phyloP scores from a whole-genome alignment of 306 rosid species.

The Castanopsis chinensis region DNA sequence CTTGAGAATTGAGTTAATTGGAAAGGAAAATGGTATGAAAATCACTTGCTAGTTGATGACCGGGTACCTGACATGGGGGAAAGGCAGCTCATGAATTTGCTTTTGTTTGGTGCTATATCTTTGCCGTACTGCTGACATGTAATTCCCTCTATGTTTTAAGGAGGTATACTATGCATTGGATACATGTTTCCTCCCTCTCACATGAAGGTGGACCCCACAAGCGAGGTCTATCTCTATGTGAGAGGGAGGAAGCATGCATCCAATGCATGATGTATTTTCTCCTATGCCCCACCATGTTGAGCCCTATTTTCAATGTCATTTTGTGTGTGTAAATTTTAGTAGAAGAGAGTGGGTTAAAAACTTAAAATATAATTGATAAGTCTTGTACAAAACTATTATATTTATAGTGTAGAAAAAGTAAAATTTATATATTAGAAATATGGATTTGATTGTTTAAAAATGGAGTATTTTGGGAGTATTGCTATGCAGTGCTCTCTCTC shows the following conservation, averaged over 20 bases:
- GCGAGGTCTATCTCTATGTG: too few species aligned
- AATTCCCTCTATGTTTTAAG: conserved; percentile 20
- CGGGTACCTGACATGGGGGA: conserved; percentile 61
- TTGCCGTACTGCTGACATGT: conserved; percentile 48
- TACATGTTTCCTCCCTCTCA: too few species aligned
- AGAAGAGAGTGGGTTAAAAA: too few species aligned
- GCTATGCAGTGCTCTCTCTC: too few species aligned
- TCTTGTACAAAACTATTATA: background rate
- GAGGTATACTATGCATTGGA: too few species aligned
- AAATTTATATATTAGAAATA: background rate
- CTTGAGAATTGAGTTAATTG: conserved; percentile 15
- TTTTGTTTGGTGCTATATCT: conserved; percentile 48
- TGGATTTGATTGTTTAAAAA: background rate
- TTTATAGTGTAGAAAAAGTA: background rate
- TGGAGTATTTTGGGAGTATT: too few species aligned
- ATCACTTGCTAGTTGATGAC: conserved; percentile 56
- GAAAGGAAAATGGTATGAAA: conserved; percentile 34
- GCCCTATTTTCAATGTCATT: background rate
- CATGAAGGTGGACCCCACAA: too few species aligned
- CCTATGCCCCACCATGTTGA: conserved; percentile 57
- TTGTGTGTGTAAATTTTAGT: too few species aligned
- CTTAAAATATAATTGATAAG: background rate
- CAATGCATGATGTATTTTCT: conserved; percentile 5
- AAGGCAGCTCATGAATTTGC: conserved; percentile 53
- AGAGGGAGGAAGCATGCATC: too few species aligned